phyloP scores from a whole-genome alignment of 2,329 filamentous ascomycete genomes.

The Pseudomassariella vexata region DNA sequence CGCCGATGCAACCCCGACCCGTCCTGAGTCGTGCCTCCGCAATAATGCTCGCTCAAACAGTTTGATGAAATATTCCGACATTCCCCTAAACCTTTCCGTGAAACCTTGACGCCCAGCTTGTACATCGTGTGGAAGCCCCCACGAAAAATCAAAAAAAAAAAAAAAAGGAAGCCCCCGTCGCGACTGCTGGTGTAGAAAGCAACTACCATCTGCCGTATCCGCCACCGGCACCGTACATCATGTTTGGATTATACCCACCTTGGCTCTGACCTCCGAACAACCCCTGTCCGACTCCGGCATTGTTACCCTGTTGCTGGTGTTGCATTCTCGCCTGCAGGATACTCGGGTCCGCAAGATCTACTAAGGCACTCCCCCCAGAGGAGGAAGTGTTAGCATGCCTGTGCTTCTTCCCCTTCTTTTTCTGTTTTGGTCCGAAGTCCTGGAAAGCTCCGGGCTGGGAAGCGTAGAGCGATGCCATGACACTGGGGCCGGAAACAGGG shows the following conservation, averaged over 20 bases:
- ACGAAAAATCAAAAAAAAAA: conserved; percentile 18
- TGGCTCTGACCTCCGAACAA: conserved; percentile 82
- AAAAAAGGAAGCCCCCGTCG: conserved; percentile 13
- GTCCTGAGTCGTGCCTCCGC: conserved; percentile 28
- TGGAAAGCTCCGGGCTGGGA: conserved; percentile 79
- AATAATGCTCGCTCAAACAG: conserved; percentile 44
- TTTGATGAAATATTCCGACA: conserved; percentile 26
- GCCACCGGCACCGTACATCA: conserved; percentile 66
- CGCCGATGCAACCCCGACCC: conserved; percentile 28
- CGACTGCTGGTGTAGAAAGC: conserved; percentile 11
- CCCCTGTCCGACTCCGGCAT: conserved; percentile 79
- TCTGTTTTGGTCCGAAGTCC: conserved; percentile 93
- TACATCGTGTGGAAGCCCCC: conserved; percentile 21
- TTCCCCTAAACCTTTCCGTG: conserved; percentile 18
- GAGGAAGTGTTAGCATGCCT: conserved; percentile 99
- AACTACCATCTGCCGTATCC: conserved; percentile 63
- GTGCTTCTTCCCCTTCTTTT: conserved; percentile 99
- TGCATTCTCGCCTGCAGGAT: conserved; percentile 98
- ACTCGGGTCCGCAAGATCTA: conserved; percentile 99
- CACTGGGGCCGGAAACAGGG: conserved; percentile 87
- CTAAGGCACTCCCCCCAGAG: conserved; percentile 97
- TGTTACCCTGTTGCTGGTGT: conserved; percentile 70
- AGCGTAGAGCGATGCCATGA: conserved; percentile 88
- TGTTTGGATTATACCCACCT: conserved; percentile 89
- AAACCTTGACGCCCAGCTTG: conserved; percentile 21